phyloP scores from a whole-genome alignment of 2,329 filamentous ascomycete species.

The Diaporthe capsici region DNA sequence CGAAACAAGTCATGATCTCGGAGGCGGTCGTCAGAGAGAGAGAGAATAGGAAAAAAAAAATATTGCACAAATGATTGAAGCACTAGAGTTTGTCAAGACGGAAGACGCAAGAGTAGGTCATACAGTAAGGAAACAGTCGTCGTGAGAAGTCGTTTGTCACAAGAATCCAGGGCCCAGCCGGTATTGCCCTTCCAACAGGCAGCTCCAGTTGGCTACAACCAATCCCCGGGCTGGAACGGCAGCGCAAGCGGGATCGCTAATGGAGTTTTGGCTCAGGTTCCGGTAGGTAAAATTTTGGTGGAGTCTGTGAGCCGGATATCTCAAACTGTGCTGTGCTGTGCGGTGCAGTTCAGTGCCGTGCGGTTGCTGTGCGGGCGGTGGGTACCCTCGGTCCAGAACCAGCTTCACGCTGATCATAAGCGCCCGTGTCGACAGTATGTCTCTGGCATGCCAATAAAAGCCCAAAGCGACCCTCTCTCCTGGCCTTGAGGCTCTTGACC shows the following conservation, averaged over 20 bases:
- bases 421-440: conserved; percentile 39
- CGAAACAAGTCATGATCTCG: neutral
- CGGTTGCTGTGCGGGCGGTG: conserved; percentile 27
- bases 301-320: conserved; percentile 42
- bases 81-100: conserved; percentile 19
- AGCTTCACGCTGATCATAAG: conserved; percentile 39
- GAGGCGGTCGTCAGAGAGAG: conserved; percentile 17
- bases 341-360: conserved; percentile 38
- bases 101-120: conserved; percentile 8
- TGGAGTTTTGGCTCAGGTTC: conserved; percentile 40
- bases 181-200: conserved; percentile 43
- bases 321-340: conserved; percentile 39
- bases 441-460: conserved; percentile 40
- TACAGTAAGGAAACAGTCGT: conserved; percentile 41
- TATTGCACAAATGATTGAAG: conserved; percentile 23
- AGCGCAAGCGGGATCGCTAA: conserved; percentile 41
- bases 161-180: conserved; percentile 38
- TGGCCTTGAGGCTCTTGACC: conserved; percentile 32
- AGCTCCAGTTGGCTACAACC: conserved; percentile 41
- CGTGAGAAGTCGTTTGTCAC: conserved; percentile 40
- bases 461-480: neutral
- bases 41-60: neutral
- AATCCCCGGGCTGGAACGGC: conserved; percentile 41
- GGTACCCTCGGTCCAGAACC: conserved; percentile 31
- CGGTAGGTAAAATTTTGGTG: conserved; percentile 41